Conservation (phyloP, 805 yeast genomes). For the Alloascoidea hylecoeti region DNA sequence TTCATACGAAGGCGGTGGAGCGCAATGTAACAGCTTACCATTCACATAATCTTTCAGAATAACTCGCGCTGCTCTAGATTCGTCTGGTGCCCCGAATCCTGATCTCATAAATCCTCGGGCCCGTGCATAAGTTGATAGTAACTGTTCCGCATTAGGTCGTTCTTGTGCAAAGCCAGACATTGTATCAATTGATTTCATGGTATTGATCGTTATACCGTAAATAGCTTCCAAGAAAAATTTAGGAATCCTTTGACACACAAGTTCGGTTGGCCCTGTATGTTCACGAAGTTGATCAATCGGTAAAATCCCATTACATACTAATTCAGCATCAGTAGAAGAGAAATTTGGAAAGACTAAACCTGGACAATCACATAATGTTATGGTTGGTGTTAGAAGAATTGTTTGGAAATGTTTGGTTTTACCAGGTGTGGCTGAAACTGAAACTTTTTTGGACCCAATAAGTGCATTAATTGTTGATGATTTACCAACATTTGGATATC, state of each 20-base stretch:
- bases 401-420: conserved; percentile 99
- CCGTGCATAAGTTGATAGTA: conserved; percentile 84
- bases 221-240: conserved; percentile 79
- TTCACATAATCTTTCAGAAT: conserved; percentile 88
- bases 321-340: conserved; percentile 91
- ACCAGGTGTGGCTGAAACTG: conserved; percentile 97
- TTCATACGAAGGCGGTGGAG: conserved; percentile 71
- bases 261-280: conserved; percentile 72
- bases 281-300: conserved; percentile 97
- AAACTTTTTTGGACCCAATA: conserved; percentile 94
- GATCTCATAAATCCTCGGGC: conserved; percentile 92
- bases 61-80: conserved; percentile 85
- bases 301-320: conserved; percentile 95
- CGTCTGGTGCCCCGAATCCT: conserved; percentile 95
- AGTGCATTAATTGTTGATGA: conserved; percentile 97
- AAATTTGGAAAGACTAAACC: conserved; percentile 98
- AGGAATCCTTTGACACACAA: conserved; percentile 83
- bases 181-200: conserved; percentile 53
- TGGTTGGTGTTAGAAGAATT: conserved; percentile 67
- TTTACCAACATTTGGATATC: conserved; percentile 94
- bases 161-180: conserved; percentile 46
- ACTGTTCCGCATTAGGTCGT: conserved; percentile 83
- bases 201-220: conserved; percentile 83
- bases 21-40: conserved; percentile 74
- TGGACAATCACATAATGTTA: conserved; percentile 93